Base-by-base conservation (phyloP, 805 yeast species). In the Nakazawaea anatomiae region DNA sequence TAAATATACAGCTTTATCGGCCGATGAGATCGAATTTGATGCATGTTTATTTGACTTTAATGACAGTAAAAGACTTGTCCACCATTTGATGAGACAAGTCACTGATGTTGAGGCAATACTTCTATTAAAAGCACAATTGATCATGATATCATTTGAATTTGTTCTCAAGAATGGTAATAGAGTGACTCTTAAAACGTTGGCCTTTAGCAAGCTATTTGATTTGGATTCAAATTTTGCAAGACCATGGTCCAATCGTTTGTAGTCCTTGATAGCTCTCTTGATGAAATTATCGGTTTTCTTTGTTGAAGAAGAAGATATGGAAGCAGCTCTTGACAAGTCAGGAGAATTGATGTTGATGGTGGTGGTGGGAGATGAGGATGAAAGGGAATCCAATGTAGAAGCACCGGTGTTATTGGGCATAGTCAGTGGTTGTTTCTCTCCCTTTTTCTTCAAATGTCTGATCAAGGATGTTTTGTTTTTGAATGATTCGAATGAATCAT, bases 1-100 rank as follows among this genome's bases (percentile, higher is more conserved):
- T 42, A 77, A 60, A 58, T 75, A 78, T 32, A 82, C 82, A 50
- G 73, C 69, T 53, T 76, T 65, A 63, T 80, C 85, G 12, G 74
- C 61, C 35, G 11, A 11, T 32, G 35, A 32, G 8, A 32, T 32
- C 4, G 73, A 64, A 1, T 79, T 67, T 14, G 77, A 66, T 12
- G 68, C 64, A 36, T 12, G 34, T 29, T 57, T 57, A 11, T 59
- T 61, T 30, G 60, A 49, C 42, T 65, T 69, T n/a, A 66, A 57
- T 3, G 65, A 55, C 6, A 53, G 50, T 14, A 79, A 57, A 12
- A 79, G 60, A n/a, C 74, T 66, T n/a, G 65, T 57, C 85, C 85
- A 80, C 85, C 85, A 80, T 56, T 68, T 70, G 8, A 73, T 56
- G 14, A 79, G 52, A 6, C 56, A 39, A 2, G 44, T 46, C 8